Percentiles rank a stretch among this genome's conserved stretches.
phyloP scores from a whole-genome alignment of 106 monocot genomes.

The Platanthera guangdongensis region DNA sequence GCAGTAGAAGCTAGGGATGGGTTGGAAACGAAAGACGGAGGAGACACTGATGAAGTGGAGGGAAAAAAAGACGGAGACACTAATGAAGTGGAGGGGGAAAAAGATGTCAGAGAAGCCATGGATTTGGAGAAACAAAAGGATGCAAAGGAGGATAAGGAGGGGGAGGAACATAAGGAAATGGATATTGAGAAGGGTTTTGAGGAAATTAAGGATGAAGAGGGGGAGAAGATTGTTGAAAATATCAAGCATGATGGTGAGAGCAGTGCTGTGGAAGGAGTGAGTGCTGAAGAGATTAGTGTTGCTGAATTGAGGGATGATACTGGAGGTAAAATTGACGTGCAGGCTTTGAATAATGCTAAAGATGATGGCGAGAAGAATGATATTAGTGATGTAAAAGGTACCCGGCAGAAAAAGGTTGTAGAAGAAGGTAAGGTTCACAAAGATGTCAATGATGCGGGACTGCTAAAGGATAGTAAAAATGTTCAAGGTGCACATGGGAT shows the following conservation, averaged over 20 bases:
- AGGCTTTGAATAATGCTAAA: neutral
- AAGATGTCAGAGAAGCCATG: neutral
- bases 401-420: neutral
- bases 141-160: neutral
- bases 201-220: neutral
- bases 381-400: neutral
- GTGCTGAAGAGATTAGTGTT: neutral
- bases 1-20: neutral
- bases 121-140: neutral
- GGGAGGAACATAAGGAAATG: neutral
- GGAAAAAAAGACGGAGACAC: neutral
- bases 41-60: neutral
- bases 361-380: conserved; percentile 1
- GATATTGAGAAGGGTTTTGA: neutral
- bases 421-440: neutral
- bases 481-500: neutral
- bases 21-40: neutral
- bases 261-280: neutral
- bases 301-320: neutral
- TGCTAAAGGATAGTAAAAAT: neutral
- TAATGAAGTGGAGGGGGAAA: neutral
- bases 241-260: neutral
- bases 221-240: neutral
- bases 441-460: neutral
- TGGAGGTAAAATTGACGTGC: neutral